These are phyloP conservation scores for Ehretia macrophylla DNA, from an alignment of 257 asterid genomes.

Conservation along the genomic window DNA sequence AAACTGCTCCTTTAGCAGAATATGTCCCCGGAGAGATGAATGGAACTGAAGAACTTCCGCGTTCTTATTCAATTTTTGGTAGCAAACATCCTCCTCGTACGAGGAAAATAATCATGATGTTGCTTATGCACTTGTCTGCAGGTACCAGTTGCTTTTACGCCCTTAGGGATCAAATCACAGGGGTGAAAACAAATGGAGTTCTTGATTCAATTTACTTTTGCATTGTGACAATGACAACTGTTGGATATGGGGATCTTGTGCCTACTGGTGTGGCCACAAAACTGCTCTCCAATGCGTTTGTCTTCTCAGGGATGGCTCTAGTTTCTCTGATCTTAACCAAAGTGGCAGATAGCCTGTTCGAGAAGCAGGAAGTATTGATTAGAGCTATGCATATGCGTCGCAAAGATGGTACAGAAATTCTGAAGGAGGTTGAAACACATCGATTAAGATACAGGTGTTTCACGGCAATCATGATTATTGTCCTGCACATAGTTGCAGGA, in stretches of 20 bases:
- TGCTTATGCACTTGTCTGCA: slow-evolving; percentile 45
- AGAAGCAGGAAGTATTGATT: slow-evolving; percentile 63
- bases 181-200: slow-evolving; percentile 50
- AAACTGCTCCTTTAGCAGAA: slow-evolving; percentile 67
- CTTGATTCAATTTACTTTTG: slow-evolving; percentile 88
- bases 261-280: slow-evolving; percentile 57
- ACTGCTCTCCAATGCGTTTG: slow-evolving; percentile 76
- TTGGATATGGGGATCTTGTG: slow-evolving; percentile 93
- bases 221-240: slow-evolving; percentile 97
- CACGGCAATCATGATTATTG: slow-evolving; percentile 26
- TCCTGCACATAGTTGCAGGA: slow-evolving; percentile 50
- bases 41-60: slow-evolving; percentile 18
- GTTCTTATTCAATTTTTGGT: slow-evolving; percentile 33
- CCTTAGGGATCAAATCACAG: slow-evolving; percentile 49
- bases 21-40: slow-evolving; percentile 36
- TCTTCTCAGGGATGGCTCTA: slow-evolving; percentile 87
- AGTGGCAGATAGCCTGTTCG: slow-evolving; percentile 79
- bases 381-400: slow-evolving; percentile 51
- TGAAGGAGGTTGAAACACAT: slow-evolving; percentile 56
- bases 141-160: slow-evolving; percentile 72
- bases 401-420: slow-evolving; percentile 38
- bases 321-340: slow-evolving; percentile 55
- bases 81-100: slow-evolving; percentile 50
- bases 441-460: slow-evolving; percentile 56
- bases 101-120: slow-evolving; percentile 35